These are phyloP conservation scores for Euphorbia schlechtendalii DNA, from an alignment of 441 rosid genomes.

Conservation along the genomic window DNA sequence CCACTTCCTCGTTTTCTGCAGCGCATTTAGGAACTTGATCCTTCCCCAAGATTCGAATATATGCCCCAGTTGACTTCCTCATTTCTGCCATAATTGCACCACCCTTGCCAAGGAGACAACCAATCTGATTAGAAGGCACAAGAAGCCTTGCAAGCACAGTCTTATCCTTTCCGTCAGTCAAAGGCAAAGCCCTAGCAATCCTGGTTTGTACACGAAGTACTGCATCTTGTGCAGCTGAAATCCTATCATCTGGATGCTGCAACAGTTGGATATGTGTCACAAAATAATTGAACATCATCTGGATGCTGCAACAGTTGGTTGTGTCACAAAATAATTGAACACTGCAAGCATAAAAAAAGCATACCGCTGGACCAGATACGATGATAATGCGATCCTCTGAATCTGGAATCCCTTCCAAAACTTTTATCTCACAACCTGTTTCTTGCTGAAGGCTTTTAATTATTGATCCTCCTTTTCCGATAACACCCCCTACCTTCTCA, in stretches of 20 bases:
- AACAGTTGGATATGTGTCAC: too few species aligned
- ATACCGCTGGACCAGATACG: slow-evolving; percentile 68
- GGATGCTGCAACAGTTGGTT: slow-evolving; percentile 49
- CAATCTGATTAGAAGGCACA: slow-evolving; percentile 60
- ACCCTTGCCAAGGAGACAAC: slow-evolving; percentile 78
- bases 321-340: slow-evolving; percentile 19
- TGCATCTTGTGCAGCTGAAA: slow-evolving; percentile 69
- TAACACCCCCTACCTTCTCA: slow-evolving; percentile 62
- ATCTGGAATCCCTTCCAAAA: slow-evolving; percentile 49
- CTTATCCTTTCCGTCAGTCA: slow-evolving; percentile 53
- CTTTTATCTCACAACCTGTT: slow-evolving; percentile 70
- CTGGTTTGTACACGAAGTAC: slow-evolving; percentile 63
- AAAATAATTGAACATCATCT: too few species aligned
- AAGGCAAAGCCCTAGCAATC: slow-evolving; percentile 45
- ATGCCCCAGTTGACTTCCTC: slow-evolving; percentile 66
- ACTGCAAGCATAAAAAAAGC: slow-evolving; percentile 18
- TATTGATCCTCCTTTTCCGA: slow-evolving; percentile 69
- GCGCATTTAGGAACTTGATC: slow-evolving; percentile 72
- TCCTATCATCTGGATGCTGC: too few species aligned
- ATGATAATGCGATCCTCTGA: slow-evolving; percentile 56
- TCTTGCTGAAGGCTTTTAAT: slow-evolving; percentile 58
- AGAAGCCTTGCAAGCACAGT: slow-evolving; percentile 49
- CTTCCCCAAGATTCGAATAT: slow-evolving; percentile 65
- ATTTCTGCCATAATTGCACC: slow-evolving; percentile 67
- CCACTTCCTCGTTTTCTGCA: slow-evolving; percentile 66